Conservation (phyloP, 2,329 filamentous ascomycete genomes). For the Myriangium duriaei region DNA sequence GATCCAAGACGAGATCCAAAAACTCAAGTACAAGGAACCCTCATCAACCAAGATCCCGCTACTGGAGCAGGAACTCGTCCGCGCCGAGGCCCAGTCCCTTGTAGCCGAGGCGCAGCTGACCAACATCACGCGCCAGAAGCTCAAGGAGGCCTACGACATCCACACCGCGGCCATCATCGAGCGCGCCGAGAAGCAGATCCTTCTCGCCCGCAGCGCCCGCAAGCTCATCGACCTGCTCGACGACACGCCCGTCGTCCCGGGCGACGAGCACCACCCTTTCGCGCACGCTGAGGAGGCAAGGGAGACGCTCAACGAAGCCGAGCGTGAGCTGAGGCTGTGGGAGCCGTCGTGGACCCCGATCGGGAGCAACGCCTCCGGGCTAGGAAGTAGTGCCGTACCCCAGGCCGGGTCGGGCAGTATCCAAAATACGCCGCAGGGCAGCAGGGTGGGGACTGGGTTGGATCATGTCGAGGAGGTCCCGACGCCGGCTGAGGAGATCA, state of each 20-base stretch:
- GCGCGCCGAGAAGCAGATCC: slow-evolving; percentile 90
- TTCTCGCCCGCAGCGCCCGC: slow-evolving; percentile 81
- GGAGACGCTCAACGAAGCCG: slow-evolving; percentile 82
- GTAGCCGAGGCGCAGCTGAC: slow-evolving; percentile 94
- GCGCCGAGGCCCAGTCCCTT: slow-evolving; percentile 88
- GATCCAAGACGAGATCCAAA: slow-evolving; percentile 84
- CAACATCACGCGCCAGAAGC: slow-evolving; percentile 88
- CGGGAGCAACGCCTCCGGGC: slow-evolving; percentile 32
- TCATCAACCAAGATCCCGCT: slow-evolving; percentile 67
- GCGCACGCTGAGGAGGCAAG: slow-evolving; percentile 54
- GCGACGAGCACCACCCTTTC: slow-evolving; percentile 62
- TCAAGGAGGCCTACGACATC: slow-evolving; percentile 85
- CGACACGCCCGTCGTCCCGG: slow-evolving; percentile 78
- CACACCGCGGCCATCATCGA: slow-evolving; percentile 89
- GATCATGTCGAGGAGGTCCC: not conserved
- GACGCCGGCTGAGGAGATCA: not conserved
- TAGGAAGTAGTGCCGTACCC: slow-evolving; percentile 37
- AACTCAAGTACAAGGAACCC: slow-evolving; percentile 84
- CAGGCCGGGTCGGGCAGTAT: slow-evolving; percentile 1
- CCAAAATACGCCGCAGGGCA: slow-evolving; percentile 6
- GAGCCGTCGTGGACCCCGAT: slow-evolving; percentile 43
- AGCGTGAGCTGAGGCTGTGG: slow-evolving; percentile 77
- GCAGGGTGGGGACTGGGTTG: slow-evolving; percentile 6
- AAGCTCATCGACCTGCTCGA: slow-evolving; percentile 76
- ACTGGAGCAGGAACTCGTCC: slow-evolving; percentile 89